Conservation (phyloP, 208 protist genomes). For the Acanthamoeba lenticulata region DNA sequence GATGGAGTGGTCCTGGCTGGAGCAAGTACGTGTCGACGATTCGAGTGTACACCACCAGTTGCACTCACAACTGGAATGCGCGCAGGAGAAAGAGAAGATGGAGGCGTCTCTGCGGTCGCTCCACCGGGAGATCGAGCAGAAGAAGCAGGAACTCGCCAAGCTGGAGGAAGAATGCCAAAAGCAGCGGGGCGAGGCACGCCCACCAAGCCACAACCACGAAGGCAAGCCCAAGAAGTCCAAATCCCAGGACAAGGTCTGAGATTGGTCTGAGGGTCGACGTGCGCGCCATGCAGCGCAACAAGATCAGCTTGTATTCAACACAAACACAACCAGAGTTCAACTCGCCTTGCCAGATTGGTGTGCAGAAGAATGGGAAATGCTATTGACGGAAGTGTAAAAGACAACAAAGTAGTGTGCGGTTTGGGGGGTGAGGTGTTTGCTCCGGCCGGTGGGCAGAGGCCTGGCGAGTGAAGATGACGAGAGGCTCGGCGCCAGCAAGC, state of each 20-base stretch:
- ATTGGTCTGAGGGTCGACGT: too few relatives aligned
- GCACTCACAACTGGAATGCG: background rate
- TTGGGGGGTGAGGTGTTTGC: too few relatives aligned
- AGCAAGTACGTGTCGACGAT: background rate
- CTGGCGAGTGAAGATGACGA: too few relatives aligned
- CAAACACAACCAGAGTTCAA: too few relatives aligned
- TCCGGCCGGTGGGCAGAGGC: too few relatives aligned
- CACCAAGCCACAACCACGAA: background rate
- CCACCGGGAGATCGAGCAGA: background rate
- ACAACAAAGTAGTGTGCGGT: too few relatives aligned
- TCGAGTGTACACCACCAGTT: background rate
- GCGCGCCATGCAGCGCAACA: too few relatives aligned
- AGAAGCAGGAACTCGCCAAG: background rate
- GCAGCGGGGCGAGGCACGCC: background rate
- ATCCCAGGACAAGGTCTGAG: background rate
- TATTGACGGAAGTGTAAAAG: too few relatives aligned
- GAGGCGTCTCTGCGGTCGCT: background rate
- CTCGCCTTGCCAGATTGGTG: too few relatives aligned
- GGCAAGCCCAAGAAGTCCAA: background rate
- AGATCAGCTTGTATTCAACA: too few relatives aligned
- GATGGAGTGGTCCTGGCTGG: slow-evolving; percentile 38
- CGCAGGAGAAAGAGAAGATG: slow-evolving; percentile 12
- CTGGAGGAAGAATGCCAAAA: slow-evolving; percentile 27
- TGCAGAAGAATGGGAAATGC: too few relatives aligned
- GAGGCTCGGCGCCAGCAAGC: too few relatives aligned